Evolutionary conservation across 148 eudicot genomes (phyloP), one percentile per base, ranked within the genome.

Genomic region (Simmondsia chinensis): DNA sequence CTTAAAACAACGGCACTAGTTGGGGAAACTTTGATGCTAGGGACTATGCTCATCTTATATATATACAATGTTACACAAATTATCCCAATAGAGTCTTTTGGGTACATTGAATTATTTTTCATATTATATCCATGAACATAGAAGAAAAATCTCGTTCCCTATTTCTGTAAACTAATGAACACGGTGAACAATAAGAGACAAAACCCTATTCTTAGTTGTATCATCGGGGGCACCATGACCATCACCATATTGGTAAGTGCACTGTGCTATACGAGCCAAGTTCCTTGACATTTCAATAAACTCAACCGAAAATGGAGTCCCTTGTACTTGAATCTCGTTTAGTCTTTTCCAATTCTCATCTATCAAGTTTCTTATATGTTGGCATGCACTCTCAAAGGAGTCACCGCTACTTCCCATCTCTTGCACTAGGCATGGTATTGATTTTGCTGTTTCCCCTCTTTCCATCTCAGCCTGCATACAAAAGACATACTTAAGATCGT

Each of bases 231-330:
- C 37, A 21, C 70, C 53, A 42, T 49, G 50, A 8, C 56, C 73
- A 27, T 68, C 73, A 31, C 78, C 73, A 14, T 50, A 7, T 14
- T 59, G 73, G 36, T 72, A 72, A 0, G 33, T 21, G 31, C 67
- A 53, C 5, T 38, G 52, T 5, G 69, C 23, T 4, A 33, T 39
- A 1, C 73, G 34, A 12, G 70, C 63, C 49, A 67, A 60, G 31
- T 72, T 72, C 0, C 48, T 7, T 5, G 33, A 28, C 1, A 19
- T 50, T 5, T 58, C 62, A 7, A 50, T 10, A 12, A 67, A 72
- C 0, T 56, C 10, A 3, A 21, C 19, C 1, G 29, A 7, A 29
- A 56, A 63, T 6, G 33, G 33, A 32, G 63, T 39, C 11, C 45
- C 9, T 4, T 8, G 0, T 5, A 17, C 36, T 35, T 16, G 33